phyloP scores from a whole-genome alignment of 2,329 filamentous ascomycete genomes.

The Cucurbitaria berberidis region DNA sequence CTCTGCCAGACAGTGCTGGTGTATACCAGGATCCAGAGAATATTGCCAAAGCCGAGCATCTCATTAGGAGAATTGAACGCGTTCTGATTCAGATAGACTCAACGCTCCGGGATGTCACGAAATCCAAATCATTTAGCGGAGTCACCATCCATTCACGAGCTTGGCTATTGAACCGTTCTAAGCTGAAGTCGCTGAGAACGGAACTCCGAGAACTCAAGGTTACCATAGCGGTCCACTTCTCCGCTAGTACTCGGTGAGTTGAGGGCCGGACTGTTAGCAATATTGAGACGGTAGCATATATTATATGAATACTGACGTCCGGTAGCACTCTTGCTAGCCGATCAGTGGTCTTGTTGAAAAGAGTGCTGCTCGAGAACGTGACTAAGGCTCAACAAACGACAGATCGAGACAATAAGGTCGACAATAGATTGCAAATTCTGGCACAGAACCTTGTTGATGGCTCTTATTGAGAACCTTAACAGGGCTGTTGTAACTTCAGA shows the following conservation, averaged over 20 bases:
- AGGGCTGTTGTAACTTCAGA: neutral
- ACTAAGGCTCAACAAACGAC: neutral
- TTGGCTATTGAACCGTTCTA: neutral
- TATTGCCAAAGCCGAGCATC: neutral
- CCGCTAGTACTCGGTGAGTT: neutral
- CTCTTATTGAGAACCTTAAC: neutral
- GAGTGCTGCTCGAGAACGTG: neutral
- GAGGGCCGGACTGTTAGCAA: too few relatives aligned
- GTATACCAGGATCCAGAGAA: neutral
- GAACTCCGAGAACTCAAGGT: neutral
- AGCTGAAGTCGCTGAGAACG: neutral
- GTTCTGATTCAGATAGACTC: neutral
- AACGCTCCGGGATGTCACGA: neutral
- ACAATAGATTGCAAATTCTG: neutral
- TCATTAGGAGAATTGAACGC: neutral
- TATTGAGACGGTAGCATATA: too few relatives aligned
- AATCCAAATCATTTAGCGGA: neutral
- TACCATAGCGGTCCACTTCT: neutral
- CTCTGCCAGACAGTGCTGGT: neutral
- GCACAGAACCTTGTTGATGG: neutral
- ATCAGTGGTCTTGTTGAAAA: neutral
- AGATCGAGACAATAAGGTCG: neutral
- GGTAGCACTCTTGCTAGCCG: neutral
- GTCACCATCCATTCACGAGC: neutral
- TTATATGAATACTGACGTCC: neutral